Base-by-base conservation (phyloP, 2,329 filamentous ascomycete species). In the Cladosporium velox region DNA sequence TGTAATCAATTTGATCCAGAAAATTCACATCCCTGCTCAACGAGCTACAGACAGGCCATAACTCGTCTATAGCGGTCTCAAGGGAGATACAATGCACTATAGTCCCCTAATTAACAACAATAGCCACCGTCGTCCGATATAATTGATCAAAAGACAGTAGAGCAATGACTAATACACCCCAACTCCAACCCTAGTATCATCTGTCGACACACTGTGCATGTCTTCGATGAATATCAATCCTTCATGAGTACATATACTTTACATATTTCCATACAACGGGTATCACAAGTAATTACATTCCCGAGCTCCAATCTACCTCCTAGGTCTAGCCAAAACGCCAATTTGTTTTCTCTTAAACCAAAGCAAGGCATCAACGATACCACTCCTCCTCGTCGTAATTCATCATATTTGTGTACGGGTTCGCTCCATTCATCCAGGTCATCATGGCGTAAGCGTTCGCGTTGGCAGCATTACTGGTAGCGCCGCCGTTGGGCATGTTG, bases 301-400 rank as follows among this genome's bases (percentile, higher is more conserved):
- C n/a, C 8, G 8, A 47, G 41, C 41, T 21, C 10, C 8, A 47
- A 21, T 11, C n/a, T 1, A 21, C n/a, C 41, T 24, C n/a, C 10
- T 12, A 21, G n/a, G 10, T 55, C 15, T 30, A 28, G 18, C 8
- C 12, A n/a, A 15, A 41, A 60, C 58, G 41, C 35, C 51, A 30
- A 32, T n/a, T 5, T 18, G 1, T 54, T 26, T 28, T 10, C 26
- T 28, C 26, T 32, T 14, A 30, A 30, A n/a, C 0, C 4, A n/a
- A 18, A 30, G 26, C 32, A 41, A 61, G 12, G 5, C n/a, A n/a
- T 77, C 69, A 79, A 65, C 75, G 75, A 72, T 80, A 80, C 78
- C 78, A 79, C 69, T 79, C 77, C 60, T 77, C 72, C 71, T 79
- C 78, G 68, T 79, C 76, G 70, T 78, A 80, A 61, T 71, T 69